Evolutionary conservation across 345 rosid genomes (phyloP).

Genomic region (Erodium maritimum): DNA sequence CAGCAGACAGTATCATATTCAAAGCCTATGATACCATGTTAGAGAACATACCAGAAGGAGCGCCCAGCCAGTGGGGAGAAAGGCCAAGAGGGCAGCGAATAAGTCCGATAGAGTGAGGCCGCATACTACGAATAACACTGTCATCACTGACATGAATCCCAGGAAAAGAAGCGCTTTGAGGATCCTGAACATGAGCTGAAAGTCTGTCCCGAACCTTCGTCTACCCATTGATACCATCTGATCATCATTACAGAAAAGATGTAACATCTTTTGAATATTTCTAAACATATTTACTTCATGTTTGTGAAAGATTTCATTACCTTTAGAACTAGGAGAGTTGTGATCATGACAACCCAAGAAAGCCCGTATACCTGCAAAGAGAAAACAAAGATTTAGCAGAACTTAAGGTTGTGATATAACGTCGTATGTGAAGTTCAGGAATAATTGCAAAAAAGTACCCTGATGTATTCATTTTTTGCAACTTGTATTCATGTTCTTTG

Average conservation of each 20-base stretch:
- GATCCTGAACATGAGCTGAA: slow-evolving; percentile 86
- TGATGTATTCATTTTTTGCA: too few species aligned
- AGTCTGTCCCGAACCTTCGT: slow-evolving; percentile 58
- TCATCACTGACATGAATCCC: slow-evolving; percentile 76
- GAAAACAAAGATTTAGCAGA: slow-evolving; percentile 1
- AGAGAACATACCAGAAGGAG: slow-evolving; percentile 60
- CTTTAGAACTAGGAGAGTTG: slow-evolving; percentile 64
- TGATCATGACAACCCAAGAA: slow-evolving; percentile 69
- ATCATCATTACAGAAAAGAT: background rate
- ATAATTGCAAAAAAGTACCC: too few species aligned
- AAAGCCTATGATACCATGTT: too few species aligned
- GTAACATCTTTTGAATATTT: too few species aligned
- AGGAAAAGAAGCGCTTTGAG: slow-evolving; percentile 93
- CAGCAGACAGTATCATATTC: too few species aligned
- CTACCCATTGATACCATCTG: slow-evolving; percentile 88
- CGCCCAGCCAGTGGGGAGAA: slow-evolving; percentile 90
- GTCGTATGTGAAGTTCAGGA: too few species aligned
- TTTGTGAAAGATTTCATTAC: slow-evolving; percentile 20
- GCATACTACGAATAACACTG: slow-evolving; percentile 56
- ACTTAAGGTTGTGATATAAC: background rate
- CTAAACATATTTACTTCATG: background rate
- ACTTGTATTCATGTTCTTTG: too few species aligned
- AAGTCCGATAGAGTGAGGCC: slow-evolving; percentile 60
- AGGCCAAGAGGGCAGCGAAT: slow-evolving; percentile 64
- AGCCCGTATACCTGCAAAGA: slow-evolving; percentile 64